Base-by-base conservation (phyloP, 352 stramenopile genomes). In the Phytophthora pistaciae region DNA sequence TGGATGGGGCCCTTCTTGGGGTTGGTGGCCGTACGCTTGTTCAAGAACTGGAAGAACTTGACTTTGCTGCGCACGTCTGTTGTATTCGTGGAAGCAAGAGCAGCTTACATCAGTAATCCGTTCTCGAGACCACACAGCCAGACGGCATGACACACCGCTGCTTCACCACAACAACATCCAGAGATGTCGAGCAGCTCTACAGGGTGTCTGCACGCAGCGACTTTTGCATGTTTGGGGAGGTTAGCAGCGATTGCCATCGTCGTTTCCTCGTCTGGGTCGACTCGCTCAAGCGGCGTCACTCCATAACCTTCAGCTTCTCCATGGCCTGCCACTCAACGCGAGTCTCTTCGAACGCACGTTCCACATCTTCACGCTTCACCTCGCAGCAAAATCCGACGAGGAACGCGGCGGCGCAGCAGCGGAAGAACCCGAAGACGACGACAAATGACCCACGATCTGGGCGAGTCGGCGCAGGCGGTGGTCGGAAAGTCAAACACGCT, bases 11-110 rank as follows among this genome's bases (percentile, higher is more conserved):
- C 98, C 75, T 93, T 88, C 79, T 94, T 95, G 54, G 97, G 98
- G 92, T 99, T 99, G 58, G 98, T 99, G 80, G 98, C 98, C 75
- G 96, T 99, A 82, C 92, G 91, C 90, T 99, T 99, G 78, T 98
- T 97, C 80, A 98, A 93, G 90, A 99, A 99, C 82, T 99, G 93
- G 68, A 98, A 85, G 88, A 99, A 99, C 87, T 99, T 99, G 81
- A 98, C 83, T 87, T 98, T 97, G 87, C 98, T 98, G 85, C 95
- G 91, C 80, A 97, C 88, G 78, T 98, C 92, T 98, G 87, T 79
- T 73, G 56, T 56, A 75, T 67, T 60, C 5, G 50, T 72, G 68
- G 61, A 71, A 65, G 38, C 36, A 77, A 79, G 54, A 75, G 63
- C 48, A 74, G 65, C 79, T 64, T 49, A 78, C 50, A 62, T 77